A percentile compares a stretch with the other conserved stretches of the same genome.
These are phyloP conservation scores for Phytophthora hybrid DNA, from an alignment of 352 stramenopile genomes.

Conservation along the genomic window DNA sequence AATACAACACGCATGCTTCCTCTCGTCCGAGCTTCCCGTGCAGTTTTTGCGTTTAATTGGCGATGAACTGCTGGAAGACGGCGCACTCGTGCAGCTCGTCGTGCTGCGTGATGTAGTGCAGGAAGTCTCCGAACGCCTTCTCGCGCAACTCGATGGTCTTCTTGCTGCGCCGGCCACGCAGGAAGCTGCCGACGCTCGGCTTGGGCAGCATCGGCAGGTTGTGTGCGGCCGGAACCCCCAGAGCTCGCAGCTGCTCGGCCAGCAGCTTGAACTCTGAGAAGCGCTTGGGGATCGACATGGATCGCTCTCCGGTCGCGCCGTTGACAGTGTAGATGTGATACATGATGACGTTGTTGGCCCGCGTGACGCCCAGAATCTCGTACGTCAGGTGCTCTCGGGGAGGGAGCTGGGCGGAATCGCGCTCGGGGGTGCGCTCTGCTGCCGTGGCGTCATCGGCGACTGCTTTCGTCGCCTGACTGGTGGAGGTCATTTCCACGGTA, in stretches of 20 bases:
- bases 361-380: conserved; percentile 57
- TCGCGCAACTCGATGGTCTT: conserved; percentile 60
- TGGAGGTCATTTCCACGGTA: conserved; percentile 26
- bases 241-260: conserved; percentile 48
- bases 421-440: conserved; percentile 21
- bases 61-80: conserved; percentile 67
- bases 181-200: conserved; percentile 49
- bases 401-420: conserved; percentile 23
- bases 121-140: conserved; percentile 56
- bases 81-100: conserved; percentile 48
- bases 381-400: conserved; percentile 37
- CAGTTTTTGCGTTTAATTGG: conserved; percentile 18
- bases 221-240: conserved; percentile 35
- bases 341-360: conserved; percentile 54
- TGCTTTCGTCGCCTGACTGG: conserved; percentile 31
- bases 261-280: conserved; percentile 70
- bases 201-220: conserved; percentile 53
- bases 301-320: conserved; percentile 29
- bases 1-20: conserved; percentile 22
- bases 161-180: conserved; percentile 56
- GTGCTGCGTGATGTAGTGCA: conserved; percentile 55
- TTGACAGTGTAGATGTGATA: conserved; percentile 60
- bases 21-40: not conserved
- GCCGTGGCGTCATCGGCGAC: conserved; percentile 13
- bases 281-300: conserved; percentile 44